These are phyloP conservation scores for Grosmannia penicillata DNA, from an alignment of 2,329 filamentous ascomycete species.

Conservation along the genomic window DNA sequence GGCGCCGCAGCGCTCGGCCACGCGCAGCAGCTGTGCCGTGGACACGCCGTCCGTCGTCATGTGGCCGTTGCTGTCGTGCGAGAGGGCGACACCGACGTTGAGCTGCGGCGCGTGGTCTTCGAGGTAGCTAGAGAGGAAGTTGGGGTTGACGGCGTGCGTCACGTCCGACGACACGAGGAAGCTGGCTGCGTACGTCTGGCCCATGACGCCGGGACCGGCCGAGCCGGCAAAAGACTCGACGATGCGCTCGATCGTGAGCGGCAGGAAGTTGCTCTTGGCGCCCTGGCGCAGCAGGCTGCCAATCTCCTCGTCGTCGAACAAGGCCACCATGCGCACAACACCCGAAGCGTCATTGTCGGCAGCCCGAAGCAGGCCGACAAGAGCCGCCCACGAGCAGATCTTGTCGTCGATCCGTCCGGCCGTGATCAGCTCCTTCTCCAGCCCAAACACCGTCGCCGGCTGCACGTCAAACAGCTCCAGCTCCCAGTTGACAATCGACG, in stretches of 20 bases:
- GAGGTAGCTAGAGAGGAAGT: constrained; percentile 75
- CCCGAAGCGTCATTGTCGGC: constrained; percentile 40
- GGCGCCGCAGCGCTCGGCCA: constrained; percentile 59
- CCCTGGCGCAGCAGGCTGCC: constrained; percentile 83
- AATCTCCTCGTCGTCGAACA: constrained; percentile 96
- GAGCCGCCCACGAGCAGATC: constrained; percentile 84
- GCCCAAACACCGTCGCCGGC: constrained; percentile 65
- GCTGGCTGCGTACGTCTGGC: constrained; percentile 76
- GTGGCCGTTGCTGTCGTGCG: constrained; percentile 76
- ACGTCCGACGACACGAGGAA: constrained; percentile 91
- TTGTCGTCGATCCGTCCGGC: constrained; percentile 95
- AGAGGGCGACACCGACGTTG: constrained; percentile 73
- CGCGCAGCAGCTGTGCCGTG: constrained; percentile 61
- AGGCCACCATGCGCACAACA: constrained; percentile 78
- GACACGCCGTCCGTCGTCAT: constrained; percentile 91
- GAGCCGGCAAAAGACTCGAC: constrained; percentile 50
- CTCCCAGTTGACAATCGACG: constrained; percentile 85
- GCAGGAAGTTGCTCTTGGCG: constrained; percentile 77
- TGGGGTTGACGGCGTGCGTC: constrained; percentile 86
- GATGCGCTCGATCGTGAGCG: constrained; percentile 64
- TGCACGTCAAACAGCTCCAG: constrained; percentile 88
- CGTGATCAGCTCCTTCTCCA: constrained; percentile 90
- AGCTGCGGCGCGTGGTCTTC: constrained; percentile 74
- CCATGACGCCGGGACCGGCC: constrained; percentile 45
- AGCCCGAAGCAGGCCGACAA: constrained; percentile 66